phyloP scores from a whole-genome alignment of 1,284 basidiomycete genomes.

The Sporisorium scitamineum region DNA sequence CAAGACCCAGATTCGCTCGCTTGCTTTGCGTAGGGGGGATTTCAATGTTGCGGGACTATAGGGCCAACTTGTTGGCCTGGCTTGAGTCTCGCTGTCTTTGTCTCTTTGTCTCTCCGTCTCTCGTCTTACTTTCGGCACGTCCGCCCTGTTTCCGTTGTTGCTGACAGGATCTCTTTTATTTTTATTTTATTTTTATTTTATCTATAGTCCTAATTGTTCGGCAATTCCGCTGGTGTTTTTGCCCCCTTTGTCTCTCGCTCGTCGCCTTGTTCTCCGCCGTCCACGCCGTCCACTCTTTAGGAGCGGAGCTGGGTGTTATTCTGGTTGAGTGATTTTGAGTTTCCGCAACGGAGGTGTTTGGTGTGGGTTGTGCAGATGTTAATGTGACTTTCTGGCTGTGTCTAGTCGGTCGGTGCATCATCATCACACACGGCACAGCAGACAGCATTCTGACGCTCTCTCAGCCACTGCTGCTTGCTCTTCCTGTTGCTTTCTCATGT shows the following conservation, averaged over 20 bases:
- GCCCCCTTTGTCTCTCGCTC: background rate
- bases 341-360: slow-evolving; percentile 1
- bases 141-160: background rate
- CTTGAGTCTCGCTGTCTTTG: no score
- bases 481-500: no score
- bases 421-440: no score
- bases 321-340: slow-evolving; percentile 1
- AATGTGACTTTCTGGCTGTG: slow-evolving; percentile 9
- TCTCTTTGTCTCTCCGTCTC: background rate
- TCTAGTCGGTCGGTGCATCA: background rate
- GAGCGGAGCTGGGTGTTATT: slow-evolving; percentile 7
- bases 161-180: background rate
- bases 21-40: no score
- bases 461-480: background rate
- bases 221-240: background rate
- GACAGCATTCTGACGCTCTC: no score
- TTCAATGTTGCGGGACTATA: no score
- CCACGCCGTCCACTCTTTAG: background rate
- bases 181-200: background rate
- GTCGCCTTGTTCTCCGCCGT: background rate
- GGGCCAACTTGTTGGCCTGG: no score
- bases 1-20: no score
- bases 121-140: background rate
- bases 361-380: background rate
- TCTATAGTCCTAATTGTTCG: background rate